These are phyloP conservation scores for Petasospora fabianii DNA, from an alignment of 1,139 yeast genomes.

Conservation along the genomic window DNA sequence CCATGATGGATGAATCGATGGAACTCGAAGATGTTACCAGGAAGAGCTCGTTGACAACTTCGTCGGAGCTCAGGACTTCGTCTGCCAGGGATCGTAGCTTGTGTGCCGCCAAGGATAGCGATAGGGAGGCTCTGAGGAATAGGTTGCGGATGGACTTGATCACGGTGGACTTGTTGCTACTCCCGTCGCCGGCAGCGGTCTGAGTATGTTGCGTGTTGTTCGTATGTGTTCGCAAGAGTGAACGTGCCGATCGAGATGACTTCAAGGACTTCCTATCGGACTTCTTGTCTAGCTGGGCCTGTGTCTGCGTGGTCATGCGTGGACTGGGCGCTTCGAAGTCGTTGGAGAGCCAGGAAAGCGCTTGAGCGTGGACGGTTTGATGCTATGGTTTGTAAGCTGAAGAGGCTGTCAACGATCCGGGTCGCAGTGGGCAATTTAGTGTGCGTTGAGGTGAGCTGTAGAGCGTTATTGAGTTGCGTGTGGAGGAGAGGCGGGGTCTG, in stretches of 20 bases:
- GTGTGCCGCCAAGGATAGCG: conserved; percentile 20
- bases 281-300: not conserved
- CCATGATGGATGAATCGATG: conserved; percentile 21
- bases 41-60: conserved; percentile 26
- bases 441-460: no score
- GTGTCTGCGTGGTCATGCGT: not conserved
- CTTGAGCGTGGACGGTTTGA: not conserved
- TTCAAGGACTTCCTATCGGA: not conserved
- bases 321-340: no score
- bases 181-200: not conserved
- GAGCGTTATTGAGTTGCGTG: no score
- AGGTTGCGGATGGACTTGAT: conserved; percentile 17
- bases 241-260: conserved; percentile 1
- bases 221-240: conserved; percentile 2
- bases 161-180: conserved; percentile 4
- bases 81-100: conserved; percentile 24
- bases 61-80: conserved; percentile 28
- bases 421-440: no score
- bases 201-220: not conserved
- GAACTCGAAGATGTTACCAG: conserved; percentile 24
- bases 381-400: no score
- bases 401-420: no score
- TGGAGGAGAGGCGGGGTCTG: no score
- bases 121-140: conserved; percentile 20
- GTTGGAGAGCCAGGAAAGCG: no score